Conservation (phyloP, 805 yeast species). For the Kockiozyma suomiensis region DNA sequence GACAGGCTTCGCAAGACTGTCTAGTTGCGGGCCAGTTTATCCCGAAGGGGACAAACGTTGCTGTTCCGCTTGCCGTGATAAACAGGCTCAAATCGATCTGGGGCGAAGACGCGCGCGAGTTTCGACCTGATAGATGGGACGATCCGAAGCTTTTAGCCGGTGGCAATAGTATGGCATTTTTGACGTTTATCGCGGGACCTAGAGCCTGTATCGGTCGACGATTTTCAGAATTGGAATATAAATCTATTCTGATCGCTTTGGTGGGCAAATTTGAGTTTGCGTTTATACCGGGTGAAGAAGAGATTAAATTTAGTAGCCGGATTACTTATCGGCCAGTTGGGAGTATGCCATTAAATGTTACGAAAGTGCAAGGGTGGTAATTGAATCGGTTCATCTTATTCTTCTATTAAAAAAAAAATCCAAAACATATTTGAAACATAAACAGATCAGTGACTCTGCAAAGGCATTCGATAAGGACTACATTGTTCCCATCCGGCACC, state of each 20-base stretch:
- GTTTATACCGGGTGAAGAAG: conserved; percentile 6
- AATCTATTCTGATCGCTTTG: conserved; percentile 17
- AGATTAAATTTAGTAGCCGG: conserved; percentile 3
- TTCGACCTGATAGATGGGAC: conserved; percentile 31
- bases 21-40: conserved; percentile 12
- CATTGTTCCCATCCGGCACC: conserved; percentile 8
- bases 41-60: conserved; percentile 24
- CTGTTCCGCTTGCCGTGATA: conserved; percentile 6
- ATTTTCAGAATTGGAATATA: conserved; percentile 28
- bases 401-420: too few relatives aligned
- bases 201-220: conserved; percentile 29
- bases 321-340: conserved; percentile 24
- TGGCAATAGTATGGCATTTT: conserved; percentile 11
- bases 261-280: conserved; percentile 16
- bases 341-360: conserved; percentile 16
- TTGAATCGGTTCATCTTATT: too few relatives aligned
- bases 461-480: background rate
- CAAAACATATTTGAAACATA: background rate
- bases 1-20: conserved; percentile 20
- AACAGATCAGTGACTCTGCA: too few relatives aligned
- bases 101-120: conserved; percentile 31
- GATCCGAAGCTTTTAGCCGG: conserved; percentile 14
- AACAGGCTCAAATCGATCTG: conserved; percentile 18
- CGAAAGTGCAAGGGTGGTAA: conserved; percentile 8
- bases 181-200: conserved; percentile 31